phyloP scores from a whole-genome alignment of 2,329 filamentous ascomycete genomes.

The Emydomyces testavorans region DNA sequence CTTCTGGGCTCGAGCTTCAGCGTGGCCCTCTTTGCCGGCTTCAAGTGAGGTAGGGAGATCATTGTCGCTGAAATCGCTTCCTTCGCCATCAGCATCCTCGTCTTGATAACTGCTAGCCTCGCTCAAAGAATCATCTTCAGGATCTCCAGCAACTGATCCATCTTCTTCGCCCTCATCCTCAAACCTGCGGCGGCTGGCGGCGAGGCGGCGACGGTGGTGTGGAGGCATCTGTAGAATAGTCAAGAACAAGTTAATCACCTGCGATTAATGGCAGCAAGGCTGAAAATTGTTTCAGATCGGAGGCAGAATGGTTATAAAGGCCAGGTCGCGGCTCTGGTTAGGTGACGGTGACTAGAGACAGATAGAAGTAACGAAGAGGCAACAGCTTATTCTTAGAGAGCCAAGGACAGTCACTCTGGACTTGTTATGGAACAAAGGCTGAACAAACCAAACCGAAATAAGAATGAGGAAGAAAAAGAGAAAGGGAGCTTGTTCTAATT shows the following conservation, averaged over 20 bases:
- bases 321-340: background rate
- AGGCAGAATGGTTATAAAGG: background rate
- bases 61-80: slow-evolving; percentile 46
- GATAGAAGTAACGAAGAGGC: slow-evolving; percentile 1
- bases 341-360: slow-evolving; percentile 4
- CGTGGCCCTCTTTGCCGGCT: slow-evolving; percentile 4
- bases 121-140: slow-evolving; percentile 52
- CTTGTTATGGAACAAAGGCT: background rate
- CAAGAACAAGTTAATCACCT: slow-evolving; percentile 1
- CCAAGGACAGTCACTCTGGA: background rate
- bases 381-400: slow-evolving; percentile 5
- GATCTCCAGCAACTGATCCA: slow-evolving; percentile 38
- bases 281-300: background rate
- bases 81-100: slow-evolving; percentile 48
- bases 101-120: slow-evolving; percentile 48
- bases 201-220: slow-evolving; percentile 33
- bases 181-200: slow-evolving; percentile 36
- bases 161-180: slow-evolving; percentile 41
- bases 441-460: background rate
- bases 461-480: background rate
- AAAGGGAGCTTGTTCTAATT: slow-evolving; percentile 7
- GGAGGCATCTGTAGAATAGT: slow-evolving; percentile 29
- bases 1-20: slow-evolving; percentile 15
- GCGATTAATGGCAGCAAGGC: background rate
- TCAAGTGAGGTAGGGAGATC: slow-evolving; percentile 30